Conservation (phyloP, 441 rosid species). For the Manihot esculenta region DNA sequence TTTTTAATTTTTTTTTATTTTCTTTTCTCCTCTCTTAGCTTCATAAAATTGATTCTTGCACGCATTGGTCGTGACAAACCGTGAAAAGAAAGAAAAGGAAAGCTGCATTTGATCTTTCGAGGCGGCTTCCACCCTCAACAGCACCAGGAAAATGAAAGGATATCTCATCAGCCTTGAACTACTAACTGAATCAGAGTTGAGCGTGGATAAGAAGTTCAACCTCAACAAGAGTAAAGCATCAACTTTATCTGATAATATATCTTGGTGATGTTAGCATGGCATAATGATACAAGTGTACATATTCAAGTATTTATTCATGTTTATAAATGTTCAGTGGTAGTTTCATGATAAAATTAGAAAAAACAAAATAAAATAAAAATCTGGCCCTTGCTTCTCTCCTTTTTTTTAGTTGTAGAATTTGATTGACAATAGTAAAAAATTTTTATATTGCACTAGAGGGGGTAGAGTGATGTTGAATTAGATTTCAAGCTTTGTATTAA, state of each 20-base stretch:
- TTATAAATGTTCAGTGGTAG: too few relatives aligned
- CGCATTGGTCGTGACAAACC: not conserved
- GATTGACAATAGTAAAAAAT: too few relatives aligned
- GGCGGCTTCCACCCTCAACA: constrained; percentile 1
- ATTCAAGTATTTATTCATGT: not conserved
- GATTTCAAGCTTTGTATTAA: too few relatives aligned
- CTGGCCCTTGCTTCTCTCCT: too few relatives aligned
- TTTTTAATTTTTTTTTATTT: too few relatives aligned
- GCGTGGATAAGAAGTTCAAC: not conserved
- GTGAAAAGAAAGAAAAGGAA: not conserved
- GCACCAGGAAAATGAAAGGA: not conserved
- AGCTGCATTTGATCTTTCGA: not conserved
- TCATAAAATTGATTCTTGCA: constrained; percentile 14
- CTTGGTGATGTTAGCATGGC: not conserved
- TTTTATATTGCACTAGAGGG: too few relatives aligned
- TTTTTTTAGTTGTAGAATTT: too few relatives aligned
- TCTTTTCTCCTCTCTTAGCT: too few relatives aligned
- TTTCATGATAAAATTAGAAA: too few relatives aligned
- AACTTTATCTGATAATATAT: not conserved
- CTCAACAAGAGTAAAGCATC: not conserved
- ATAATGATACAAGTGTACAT: not conserved
- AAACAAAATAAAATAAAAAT: too few relatives aligned
- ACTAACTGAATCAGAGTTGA: not conserved
- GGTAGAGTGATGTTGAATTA: too few relatives aligned
- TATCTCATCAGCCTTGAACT: not conserved